A percentile compares a stretch with the other conserved stretches of the same genome.
phyloP scores from a whole-genome alignment of 1,284 basidiomycete species.

The Apiotrichum porosum region DNA sequence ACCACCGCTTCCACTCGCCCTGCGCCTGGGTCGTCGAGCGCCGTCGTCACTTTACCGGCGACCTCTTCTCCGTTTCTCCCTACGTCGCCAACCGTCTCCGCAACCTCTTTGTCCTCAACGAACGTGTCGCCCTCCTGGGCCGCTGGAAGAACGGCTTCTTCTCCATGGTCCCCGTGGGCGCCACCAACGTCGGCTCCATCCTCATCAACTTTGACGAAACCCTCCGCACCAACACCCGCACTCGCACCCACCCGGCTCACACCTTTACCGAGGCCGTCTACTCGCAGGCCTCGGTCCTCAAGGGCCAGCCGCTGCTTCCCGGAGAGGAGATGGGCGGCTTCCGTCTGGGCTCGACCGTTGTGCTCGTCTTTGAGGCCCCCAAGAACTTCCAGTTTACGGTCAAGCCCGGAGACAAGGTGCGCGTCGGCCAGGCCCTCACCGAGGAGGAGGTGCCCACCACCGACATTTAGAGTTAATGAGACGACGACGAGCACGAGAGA shows the following conservation, averaged over 20 bases:
- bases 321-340: slow-evolving; percentile 99
- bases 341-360: slow-evolving; percentile 89
- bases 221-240: slow-evolving; percentile 75
- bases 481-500: too few relatives aligned
- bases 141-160: slow-evolving; percentile 96
- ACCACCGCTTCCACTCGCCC: slow-evolving; percentile 95
- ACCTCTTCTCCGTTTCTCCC: slow-evolving; percentile 93
- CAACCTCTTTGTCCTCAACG: slow-evolving; percentile 94
- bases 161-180: slow-evolving; percentile 94
- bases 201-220: slow-evolving; percentile 92
- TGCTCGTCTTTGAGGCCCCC: slow-evolving; percentile 95
- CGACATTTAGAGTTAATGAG: background rate
- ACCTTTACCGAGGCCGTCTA: slow-evolving; percentile 92
- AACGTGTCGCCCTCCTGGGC: slow-evolving; percentile 92
- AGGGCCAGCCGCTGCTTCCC: slow-evolving; percentile 78
- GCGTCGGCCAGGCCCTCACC: slow-evolving; percentile 68
- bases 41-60: slow-evolving; percentile 90
- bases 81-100: slow-evolving; percentile 89
- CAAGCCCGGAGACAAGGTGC: slow-evolving; percentile 77
- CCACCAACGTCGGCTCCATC: slow-evolving; percentile 97
- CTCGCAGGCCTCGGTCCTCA: slow-evolving; percentile 71
- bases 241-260: slow-evolving; percentile 67
- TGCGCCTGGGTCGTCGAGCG: slow-evolving; percentile 96
- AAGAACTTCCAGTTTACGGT: slow-evolving; percentile 73
- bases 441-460: background rate